Percentiles rank a stretch among this genome's conserved stretches.
Evolutionary conservation across 2,329 filamentous ascomycete genomes (phyloP).

Genomic region (Coniochaeta hoffmannii): DNA sequence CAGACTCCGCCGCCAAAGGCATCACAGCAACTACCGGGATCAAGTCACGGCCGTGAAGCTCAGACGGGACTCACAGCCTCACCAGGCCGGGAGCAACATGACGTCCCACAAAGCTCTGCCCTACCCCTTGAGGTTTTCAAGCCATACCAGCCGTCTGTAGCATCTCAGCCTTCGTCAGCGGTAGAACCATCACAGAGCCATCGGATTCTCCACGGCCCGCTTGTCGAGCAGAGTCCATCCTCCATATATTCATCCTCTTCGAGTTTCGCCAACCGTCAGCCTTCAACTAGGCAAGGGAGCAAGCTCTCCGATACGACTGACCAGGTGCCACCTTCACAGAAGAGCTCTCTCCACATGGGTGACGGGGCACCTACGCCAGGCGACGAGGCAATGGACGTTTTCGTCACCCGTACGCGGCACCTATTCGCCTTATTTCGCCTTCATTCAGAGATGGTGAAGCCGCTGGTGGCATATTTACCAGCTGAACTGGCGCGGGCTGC

Average conservation of each 20-base stretch:
- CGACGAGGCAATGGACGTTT: conserved; percentile 62
- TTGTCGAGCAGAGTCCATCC: conserved; percentile 33
- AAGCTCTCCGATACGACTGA: conserved; percentile 15
- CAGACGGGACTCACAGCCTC: background rate
- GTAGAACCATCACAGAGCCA: conserved; percentile 5
- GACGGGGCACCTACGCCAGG: conserved; percentile 38
- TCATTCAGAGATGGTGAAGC: conserved; percentile 66
- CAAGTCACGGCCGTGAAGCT: background rate
- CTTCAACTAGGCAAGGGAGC: conserved; percentile 15
- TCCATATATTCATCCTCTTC: conserved; percentile 18
- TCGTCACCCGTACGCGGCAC: conserved; percentile 63
- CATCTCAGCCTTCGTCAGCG: background rate
- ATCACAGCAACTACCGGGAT: background rate
- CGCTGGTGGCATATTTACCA: conserved; percentile 54
- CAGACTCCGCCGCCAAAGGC: background rate
- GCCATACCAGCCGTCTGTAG: background rate
- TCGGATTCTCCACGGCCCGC: conserved; percentile 6
- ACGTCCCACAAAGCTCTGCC: background rate
- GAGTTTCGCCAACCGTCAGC: conserved; percentile 17
- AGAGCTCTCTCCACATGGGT: conserved; percentile 29
- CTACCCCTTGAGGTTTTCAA: background rate
- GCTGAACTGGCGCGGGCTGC: conserved; percentile 64
- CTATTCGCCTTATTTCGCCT: conserved; percentile 69
- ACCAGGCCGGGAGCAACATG: background rate
- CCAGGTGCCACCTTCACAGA: conserved; percentile 11